Evolutionary conservation across 306 rosid species (phyloP).

Genomic region (Gastrolobium villosum): DNA sequence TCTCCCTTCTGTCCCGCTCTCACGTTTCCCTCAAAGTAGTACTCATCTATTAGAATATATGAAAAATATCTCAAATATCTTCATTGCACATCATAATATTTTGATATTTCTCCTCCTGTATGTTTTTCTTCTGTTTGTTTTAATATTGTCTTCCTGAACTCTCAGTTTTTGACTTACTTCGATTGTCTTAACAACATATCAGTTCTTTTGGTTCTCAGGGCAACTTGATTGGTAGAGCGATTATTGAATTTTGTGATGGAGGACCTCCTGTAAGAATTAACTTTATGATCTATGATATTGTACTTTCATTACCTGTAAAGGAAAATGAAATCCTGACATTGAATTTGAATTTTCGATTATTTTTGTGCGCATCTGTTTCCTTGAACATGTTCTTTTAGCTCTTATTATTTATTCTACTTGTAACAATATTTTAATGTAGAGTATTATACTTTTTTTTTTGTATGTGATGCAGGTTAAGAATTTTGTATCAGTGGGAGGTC

Average conservation of each 20-base stretch:
- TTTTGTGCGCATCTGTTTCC: neutral
- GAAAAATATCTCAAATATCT: too few relatives aligned
- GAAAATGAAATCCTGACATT: conserved; percentile 2
- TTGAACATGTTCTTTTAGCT: neutral
- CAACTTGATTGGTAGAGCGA: conserved; percentile 77
- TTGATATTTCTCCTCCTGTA: neutral
- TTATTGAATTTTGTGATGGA: conserved; percentile 84
- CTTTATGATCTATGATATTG: conserved; percentile 28
- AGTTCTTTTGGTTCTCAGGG: conserved; percentile 64
- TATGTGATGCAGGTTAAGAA: conserved; percentile 70
- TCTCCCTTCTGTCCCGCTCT: too few relatives aligned
- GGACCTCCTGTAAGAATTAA: conserved; percentile 81
- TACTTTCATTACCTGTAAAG: conserved; percentile 17
- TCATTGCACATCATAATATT: neutral
- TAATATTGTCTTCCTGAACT: neutral
- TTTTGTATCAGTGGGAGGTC: conserved; percentile 79
- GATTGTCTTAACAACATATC: conserved; percentile 18
- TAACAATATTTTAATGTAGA: conserved; percentile 15
- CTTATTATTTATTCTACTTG: conserved; percentile 16
- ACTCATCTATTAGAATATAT: too few relatives aligned
- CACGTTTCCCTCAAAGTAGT: too few relatives aligned
- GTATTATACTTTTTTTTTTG: conserved; percentile 16
- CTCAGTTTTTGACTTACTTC: neutral
- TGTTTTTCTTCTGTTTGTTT: conserved; percentile 5
- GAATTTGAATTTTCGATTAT: conserved; percentile 12